Conservation (phyloP, 345 rosid species). For the Leavenworthia alabamica region DNA sequence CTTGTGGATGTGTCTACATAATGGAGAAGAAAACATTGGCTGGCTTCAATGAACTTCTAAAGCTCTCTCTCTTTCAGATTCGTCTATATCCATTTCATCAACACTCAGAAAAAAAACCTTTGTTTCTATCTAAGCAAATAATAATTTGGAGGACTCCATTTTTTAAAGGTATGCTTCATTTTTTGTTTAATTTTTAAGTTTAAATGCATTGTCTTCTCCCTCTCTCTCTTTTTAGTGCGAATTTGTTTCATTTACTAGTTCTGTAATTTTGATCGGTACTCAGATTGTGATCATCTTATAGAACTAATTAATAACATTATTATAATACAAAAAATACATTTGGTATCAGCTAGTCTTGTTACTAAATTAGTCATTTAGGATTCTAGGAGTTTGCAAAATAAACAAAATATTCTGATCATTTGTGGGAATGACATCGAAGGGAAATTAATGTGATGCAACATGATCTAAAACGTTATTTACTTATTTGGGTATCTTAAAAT, state of each 20-base stretch:
- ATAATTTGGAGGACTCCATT: constrained; percentile 14
- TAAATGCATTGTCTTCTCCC: background rate
- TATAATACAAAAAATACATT: background rate
- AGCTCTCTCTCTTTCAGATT: constrained; percentile 8
- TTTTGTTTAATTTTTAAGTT: background rate
- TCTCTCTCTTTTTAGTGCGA: background rate
- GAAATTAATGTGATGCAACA: background rate
- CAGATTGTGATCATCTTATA: background rate
- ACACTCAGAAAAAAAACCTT: background rate
- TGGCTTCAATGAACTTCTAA: constrained; percentile 19
- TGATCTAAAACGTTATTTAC: background rate
- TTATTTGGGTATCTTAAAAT: background rate
- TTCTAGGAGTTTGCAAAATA: background rate
- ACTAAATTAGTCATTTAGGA: background rate
- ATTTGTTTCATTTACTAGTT: background rate
- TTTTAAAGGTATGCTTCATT: constrained; percentile 15
- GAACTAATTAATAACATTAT: background rate
- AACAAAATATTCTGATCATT: background rate
- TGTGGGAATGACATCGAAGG: background rate
- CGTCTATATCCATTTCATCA: constrained; percentile 11
- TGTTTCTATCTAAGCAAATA: constrained; percentile 2
- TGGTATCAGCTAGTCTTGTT: background rate
- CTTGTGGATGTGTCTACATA: constrained; percentile 20
- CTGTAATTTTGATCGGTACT: background rate
- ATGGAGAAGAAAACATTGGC: constrained; percentile 17